Evolutionary conservation across 1,284 basidiomycete genomes (phyloP).

Genomic region (Chalciporus piperatoides): DNA sequence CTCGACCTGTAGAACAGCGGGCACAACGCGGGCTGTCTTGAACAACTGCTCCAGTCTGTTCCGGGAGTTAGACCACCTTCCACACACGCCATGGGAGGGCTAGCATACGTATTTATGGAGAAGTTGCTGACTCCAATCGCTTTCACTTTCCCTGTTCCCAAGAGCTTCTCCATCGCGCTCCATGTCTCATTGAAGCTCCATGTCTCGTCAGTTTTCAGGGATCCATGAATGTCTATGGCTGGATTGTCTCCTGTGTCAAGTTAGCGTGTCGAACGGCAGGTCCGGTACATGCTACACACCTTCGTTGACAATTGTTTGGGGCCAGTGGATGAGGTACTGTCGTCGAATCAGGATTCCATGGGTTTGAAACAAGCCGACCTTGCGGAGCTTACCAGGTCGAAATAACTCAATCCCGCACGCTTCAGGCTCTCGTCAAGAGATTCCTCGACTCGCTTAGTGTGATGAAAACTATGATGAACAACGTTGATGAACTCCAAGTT

Average conservation of each 20-base stretch:
- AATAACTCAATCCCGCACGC: slow-evolving; percentile 16
- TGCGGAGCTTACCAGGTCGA: slow-evolving; percentile 16
- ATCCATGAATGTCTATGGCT: slow-evolving; percentile 3
- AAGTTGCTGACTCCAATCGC: slow-evolving; percentile 38
- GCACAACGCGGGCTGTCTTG: slow-evolving; percentile 35
- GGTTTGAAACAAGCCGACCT: background rate
- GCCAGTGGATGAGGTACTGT: slow-evolving; percentile 22
- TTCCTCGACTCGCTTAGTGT: slow-evolving; percentile 15
- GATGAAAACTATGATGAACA: slow-evolving; percentile 13
- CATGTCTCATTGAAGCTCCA: slow-evolving; percentile 41
- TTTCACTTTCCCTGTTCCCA: slow-evolving; percentile 39
- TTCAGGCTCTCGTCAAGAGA: slow-evolving; percentile 17
- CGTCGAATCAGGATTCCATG: background rate
- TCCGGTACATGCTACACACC: background rate
- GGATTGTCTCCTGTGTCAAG: slow-evolving; percentile 4
- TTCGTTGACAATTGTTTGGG: slow-evolving; percentile 14
- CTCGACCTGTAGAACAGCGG: slow-evolving; percentile 43
- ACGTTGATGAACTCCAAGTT: background rate
- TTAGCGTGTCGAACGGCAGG: background rate
- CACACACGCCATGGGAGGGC: background rate
- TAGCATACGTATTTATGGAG: slow-evolving; percentile 16
- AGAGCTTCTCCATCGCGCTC: slow-evolving; percentile 41
- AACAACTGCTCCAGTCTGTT: slow-evolving; percentile 27
- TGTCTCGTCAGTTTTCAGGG: slow-evolving; percentile 6
- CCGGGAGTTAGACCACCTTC: background rate